These are phyloP conservation scores for Trypanosoma platydactyli DNA, from an alignment of 208 protist genomes.

Conservation along the genomic window DNA sequence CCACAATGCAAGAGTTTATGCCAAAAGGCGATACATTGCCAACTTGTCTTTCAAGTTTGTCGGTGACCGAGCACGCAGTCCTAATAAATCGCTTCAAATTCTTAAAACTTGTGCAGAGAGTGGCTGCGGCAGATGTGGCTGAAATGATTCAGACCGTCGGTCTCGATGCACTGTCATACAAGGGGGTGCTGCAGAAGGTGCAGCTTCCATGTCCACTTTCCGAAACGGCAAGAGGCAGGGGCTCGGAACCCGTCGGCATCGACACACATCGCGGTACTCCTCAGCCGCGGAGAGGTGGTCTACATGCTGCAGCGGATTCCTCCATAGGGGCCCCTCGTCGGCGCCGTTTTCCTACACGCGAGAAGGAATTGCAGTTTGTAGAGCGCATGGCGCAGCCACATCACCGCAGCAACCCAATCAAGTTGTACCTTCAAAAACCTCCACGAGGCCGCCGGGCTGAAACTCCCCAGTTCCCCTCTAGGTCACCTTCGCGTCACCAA, in stretches of 20 bases:
- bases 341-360: constrained; percentile 16
- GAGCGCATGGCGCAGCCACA: constrained; percentile 20
- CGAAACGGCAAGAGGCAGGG: neutral
- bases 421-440: neutral
- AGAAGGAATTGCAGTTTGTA: constrained; percentile 18
- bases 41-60: constrained; percentile 7
- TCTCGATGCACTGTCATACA: constrained; percentile 63
- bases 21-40: constrained; percentile 30
- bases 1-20: constrained; percentile 6
- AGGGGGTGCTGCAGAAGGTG: constrained; percentile 37
- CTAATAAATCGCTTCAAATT: constrained; percentile 86
- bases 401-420: neutral
- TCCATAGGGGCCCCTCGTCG: neutral
- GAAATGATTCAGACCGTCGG: constrained; percentile 83
- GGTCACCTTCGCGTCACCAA: neutral
- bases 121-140: constrained; percentile 80
- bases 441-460: neutral
- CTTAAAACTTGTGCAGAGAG: constrained; percentile 78
- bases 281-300: neutral
- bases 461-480: too few relatives aligned
- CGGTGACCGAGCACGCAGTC: constrained; percentile 59
- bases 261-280: neutral
- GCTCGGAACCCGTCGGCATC: neutral
- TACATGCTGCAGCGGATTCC: neutral
- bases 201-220: neutral